Percentiles rank a stretch among this genome's conserved stretches.
Evolutionary conservation across 257 asterid genomes (phyloP).

Genomic region (Solanum tarijense): DNA sequence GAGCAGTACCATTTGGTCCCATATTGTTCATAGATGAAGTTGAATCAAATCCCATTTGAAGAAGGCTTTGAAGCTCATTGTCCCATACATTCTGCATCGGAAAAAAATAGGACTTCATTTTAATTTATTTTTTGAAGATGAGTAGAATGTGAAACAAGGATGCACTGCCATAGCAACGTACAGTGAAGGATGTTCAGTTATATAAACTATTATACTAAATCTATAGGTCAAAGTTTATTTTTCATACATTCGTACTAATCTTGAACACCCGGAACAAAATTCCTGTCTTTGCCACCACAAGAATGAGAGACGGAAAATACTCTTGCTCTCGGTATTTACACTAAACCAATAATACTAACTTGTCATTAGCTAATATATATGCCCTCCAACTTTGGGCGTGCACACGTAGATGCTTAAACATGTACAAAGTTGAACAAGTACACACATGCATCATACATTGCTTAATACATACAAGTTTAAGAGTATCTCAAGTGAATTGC

Average conservation of each 20-base stretch:
- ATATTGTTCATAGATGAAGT: slow-evolving; percentile 33
- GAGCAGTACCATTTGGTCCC: slow-evolving; percentile 51
- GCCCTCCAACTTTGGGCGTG: background rate
- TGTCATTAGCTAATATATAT: too few species aligned
- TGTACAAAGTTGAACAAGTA: too few species aligned
- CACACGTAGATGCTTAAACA: background rate
- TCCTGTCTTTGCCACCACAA: background rate
- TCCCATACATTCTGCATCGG: slow-evolving; percentile 48
- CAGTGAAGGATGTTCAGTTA: background rate
- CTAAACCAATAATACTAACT: background rate
- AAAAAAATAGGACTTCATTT: background rate
- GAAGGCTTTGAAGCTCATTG: slow-evolving; percentile 50
- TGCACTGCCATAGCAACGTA: background rate
- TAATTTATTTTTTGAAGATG: background rate
- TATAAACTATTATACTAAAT: background rate
- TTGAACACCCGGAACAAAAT: background rate
- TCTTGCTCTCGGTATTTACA: background rate
- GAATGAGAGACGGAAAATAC: background rate
- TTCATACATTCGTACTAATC: background rate
- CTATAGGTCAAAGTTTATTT: background rate
- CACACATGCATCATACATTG: background rate
- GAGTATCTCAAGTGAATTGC: background rate
- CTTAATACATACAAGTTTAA: background rate
- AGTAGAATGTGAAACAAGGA: background rate
- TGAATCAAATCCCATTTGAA: slow-evolving; percentile 65